Evolutionary conservation across 2,329 filamentous ascomycete genomes (phyloP).

Genomic region (Alternaria sp.): DNA sequence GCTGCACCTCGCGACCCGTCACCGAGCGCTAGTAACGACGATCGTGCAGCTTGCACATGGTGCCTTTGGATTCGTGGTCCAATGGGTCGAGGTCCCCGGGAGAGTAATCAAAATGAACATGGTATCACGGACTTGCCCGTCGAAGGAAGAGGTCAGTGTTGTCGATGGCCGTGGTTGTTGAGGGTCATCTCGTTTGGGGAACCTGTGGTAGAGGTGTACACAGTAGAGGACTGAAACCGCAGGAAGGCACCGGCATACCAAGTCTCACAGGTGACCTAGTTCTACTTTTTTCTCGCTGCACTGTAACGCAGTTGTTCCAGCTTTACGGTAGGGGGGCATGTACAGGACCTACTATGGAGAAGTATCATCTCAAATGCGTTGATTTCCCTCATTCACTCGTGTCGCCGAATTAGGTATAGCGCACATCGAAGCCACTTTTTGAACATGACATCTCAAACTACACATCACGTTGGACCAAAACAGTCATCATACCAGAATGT

Average conservation of each 20-base stretch:
- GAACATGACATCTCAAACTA: not conserved
- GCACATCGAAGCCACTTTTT: not conserved
- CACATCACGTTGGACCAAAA: not conserved
- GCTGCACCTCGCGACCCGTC: not conserved
- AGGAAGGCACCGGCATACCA: not conserved
- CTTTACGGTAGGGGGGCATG: not conserved
- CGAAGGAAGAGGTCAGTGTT: not conserved
- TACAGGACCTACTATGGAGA: not conserved
- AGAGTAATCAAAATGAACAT: not conserved
- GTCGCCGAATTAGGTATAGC: not conserved
- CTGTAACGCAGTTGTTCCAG: not conserved
- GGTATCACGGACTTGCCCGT: not conserved
- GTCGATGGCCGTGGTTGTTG: not conserved
- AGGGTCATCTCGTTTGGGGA: not conserved
- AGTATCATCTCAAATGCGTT: not conserved
- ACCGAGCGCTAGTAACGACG: not conserved
- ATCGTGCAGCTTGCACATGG: not conserved
- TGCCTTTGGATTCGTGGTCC: not conserved
- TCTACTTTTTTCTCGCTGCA: not conserved
- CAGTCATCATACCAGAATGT: not conserved
- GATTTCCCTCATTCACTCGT: not conserved
- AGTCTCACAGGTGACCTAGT: not conserved
- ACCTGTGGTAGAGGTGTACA: not conserved
- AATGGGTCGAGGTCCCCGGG: not conserved
- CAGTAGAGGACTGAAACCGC: not conserved